These are phyloP conservation scores for Hericium erinaceus DNA, from an alignment of 768 basidiomycete species.

Conservation along the genomic window DNA sequence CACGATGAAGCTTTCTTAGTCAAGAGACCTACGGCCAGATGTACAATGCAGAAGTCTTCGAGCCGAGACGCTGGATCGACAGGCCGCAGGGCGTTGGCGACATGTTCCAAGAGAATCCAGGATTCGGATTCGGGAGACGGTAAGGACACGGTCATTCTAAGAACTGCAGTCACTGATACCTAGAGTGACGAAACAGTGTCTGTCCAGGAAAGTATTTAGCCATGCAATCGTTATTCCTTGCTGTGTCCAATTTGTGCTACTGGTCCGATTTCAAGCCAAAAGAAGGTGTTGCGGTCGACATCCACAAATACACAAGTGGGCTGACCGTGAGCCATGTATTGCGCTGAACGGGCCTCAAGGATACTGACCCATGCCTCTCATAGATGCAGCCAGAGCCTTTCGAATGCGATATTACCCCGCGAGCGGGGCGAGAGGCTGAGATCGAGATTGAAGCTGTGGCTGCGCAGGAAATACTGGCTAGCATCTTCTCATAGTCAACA, in stretches of 20 bases:
- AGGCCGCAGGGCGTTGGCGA: not conserved
- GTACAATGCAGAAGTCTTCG: not conserved
- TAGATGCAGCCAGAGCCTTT: not conserved
- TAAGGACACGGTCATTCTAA: not conserved
- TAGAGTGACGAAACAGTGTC: not conserved
- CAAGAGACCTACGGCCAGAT: not conserved
- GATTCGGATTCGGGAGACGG: not conserved
- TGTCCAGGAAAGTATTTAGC: not conserved
- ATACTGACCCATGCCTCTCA: not conserved
- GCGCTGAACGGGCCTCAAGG: too few species aligned
- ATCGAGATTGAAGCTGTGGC: not conserved
- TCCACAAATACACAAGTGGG: too few species aligned
- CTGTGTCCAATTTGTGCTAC: not conserved
- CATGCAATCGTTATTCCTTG: not conserved
- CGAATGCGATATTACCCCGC: not conserved
- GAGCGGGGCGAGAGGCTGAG: not conserved
- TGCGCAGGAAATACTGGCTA: not conserved
- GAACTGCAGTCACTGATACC: not conserved
- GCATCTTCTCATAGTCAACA: not conserved
- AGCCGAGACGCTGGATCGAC: not conserved
- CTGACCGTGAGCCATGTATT: too few species aligned
- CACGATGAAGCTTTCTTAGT: not conserved
- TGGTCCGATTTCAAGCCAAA: not conserved
- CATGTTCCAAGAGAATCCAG: not conserved
- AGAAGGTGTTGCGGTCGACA: too few species aligned